phyloP scores from a whole-genome alignment of 148 eudicot species.

The Camellia sinensis region DNA sequence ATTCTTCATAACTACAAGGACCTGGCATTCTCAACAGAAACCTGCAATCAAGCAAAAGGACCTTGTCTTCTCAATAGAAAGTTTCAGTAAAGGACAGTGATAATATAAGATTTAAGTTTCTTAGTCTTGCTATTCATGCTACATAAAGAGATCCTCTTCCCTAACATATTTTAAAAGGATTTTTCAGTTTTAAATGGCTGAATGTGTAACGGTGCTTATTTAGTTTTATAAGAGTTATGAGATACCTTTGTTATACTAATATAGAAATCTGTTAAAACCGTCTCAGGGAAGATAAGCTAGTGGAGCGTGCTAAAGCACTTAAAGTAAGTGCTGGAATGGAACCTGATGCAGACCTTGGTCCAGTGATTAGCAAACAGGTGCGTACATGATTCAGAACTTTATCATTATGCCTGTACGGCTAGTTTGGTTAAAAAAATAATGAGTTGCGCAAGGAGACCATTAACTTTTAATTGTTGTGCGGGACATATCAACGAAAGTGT shows the following conservation, averaged over 20 bases:
- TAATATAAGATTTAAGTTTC: not conserved
- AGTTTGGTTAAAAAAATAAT: not conserved
- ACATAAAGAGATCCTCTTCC: not conserved
- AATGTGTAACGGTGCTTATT: not conserved
- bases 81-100: not conserved
- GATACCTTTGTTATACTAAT: not conserved
- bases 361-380: slow-evolving; percentile 97
- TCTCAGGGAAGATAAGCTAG: slow-evolving; percentile 79
- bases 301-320: slow-evolving; percentile 79
- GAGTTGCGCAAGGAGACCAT: not conserved
- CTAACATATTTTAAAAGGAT: not conserved
- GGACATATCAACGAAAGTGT: not conserved
- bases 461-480: not conserved
- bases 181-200: not conserved
- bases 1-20: not conserved
- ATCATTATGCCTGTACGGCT: not conserved
- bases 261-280: not conserved
- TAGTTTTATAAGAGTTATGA: not conserved
- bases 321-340: slow-evolving; percentile 89
- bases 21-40: not conserved
- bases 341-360: slow-evolving; percentile 97
- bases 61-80: not conserved
- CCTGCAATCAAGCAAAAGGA: not conserved
- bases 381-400: slow-evolving; percentile 3
- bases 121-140: not conserved